phyloP scores from a whole-genome alignment of 768 basidiomycete species.

The Cyathus striatus region DNA sequence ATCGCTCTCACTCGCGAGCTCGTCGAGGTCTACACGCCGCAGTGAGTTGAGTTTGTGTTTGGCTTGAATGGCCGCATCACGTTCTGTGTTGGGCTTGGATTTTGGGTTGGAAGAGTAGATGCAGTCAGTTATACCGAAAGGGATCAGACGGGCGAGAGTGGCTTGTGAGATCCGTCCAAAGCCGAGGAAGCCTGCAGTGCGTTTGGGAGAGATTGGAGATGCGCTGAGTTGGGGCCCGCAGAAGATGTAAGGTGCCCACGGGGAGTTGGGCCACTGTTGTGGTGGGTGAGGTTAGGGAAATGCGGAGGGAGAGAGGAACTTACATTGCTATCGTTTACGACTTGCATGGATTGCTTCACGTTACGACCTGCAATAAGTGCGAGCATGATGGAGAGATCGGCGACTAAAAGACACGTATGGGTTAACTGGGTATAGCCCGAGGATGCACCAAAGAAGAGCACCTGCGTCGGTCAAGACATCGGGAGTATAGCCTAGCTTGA shows the following conservation, averaged over 20 bases:
- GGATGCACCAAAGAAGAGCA: conserved; percentile 11
- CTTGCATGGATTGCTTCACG: conserved; percentile 51
- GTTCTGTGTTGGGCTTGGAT: conserved; percentile 35
- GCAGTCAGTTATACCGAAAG: conserved; percentile 76
- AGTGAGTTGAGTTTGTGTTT: conserved; percentile 34
- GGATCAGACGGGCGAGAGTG: conserved; percentile 69
- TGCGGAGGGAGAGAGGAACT: conserved; percentile 15
- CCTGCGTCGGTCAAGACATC: conserved; percentile 92
- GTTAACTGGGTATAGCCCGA: not conserved
- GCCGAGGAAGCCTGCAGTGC: conserved; percentile 87
- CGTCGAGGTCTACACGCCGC: conserved; percentile 53
- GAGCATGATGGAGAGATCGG: conserved; percentile 87
- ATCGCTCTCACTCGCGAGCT: conserved; percentile 77
- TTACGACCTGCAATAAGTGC: conserved; percentile 92
- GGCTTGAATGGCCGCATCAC: conserved; percentile 26
- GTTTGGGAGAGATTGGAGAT: conserved; percentile 37
- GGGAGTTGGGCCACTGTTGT: conserved; percentile 71
- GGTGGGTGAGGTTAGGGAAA: not conserved
- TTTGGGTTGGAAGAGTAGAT: conserved; percentile 62
- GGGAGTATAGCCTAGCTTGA: conserved; percentile 87
- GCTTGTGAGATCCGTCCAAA: conserved; percentile 93
- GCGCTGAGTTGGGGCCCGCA: conserved; percentile 81
- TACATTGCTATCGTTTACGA: conserved; percentile 71
- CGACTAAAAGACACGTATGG: conserved; percentile 45
- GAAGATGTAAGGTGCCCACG: conserved; percentile 80